phyloP scores from a whole-genome alignment of 208 protist species.

The Trypanosoma congolense region DNA sequence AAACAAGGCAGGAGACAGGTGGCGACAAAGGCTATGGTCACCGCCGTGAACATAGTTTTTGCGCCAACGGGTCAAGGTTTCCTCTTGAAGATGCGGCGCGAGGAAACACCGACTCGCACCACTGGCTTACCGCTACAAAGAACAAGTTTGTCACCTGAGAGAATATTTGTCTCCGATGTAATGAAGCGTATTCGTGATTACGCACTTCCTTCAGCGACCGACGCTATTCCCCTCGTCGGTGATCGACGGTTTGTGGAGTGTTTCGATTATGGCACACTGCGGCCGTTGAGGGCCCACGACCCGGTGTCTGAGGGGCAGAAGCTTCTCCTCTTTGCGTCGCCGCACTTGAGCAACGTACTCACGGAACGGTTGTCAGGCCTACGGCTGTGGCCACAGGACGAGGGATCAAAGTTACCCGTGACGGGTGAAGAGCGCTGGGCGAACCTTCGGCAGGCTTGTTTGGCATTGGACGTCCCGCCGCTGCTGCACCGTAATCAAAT shows the following conservation, averaged over 20 bases:
- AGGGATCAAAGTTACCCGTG: neutral
- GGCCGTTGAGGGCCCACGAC: conserved; percentile 14
- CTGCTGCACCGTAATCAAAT: conserved; percentile 18
- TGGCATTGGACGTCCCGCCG: conserved; percentile 12
- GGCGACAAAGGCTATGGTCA: conserved; percentile 6
- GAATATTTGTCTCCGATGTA: conserved; percentile 23
- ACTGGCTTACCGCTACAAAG: conserved; percentile 2
- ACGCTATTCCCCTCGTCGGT: neutral
- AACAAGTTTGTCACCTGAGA: neutral
- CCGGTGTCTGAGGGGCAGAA: conserved; percentile 17
- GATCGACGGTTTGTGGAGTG: conserved; percentile 16
- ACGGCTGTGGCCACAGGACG: neutral
- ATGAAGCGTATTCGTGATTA: conserved; percentile 9
- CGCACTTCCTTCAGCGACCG: neutral
- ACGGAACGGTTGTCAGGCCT: neutral
- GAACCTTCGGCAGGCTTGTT: conserved; percentile 15
- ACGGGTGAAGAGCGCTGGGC: conserved; percentile 21
- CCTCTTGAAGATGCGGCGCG: conserved; percentile 11
- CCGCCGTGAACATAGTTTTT: conserved; percentile 19
- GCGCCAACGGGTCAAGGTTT: conserved; percentile 16
- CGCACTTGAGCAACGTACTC: conserved; percentile 6
- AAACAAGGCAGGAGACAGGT: neutral
- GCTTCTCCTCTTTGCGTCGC: conserved; percentile 16
- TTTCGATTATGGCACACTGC: conserved; percentile 19
- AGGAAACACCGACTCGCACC: conserved; percentile 3